Conservation (phyloP, 2,329 filamentous ascomycete species). For the Fusarium pininemorale region DNA sequence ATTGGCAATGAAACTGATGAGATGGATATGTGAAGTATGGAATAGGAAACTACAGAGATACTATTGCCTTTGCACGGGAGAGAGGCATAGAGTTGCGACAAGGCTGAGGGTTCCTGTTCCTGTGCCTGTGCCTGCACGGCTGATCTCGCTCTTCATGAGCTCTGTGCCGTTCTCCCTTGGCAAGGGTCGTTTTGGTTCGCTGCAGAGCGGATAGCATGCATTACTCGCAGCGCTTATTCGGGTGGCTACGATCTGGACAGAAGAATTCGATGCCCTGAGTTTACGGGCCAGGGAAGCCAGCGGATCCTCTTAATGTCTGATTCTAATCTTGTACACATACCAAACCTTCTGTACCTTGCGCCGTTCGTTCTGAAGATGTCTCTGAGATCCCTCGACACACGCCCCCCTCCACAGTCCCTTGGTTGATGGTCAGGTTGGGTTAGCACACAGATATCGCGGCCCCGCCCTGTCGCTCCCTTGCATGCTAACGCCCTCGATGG, state of each 20-base stretch:
- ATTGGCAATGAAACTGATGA: constrained; percentile 77
- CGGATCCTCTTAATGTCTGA: constrained; percentile 47
- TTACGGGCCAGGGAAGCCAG: constrained; percentile 28
- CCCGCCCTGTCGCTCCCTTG: constrained; percentile 49
- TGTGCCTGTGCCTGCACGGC: constrained; percentile 10
- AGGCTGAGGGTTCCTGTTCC: constrained; percentile 39
- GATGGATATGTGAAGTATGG: constrained; percentile 48
- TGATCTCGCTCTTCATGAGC: constrained; percentile 13
- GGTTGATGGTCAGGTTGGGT: constrained; percentile 34
- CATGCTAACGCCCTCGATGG: constrained; percentile 49
- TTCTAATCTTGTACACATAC: constrained; percentile 54
- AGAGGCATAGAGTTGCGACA: constrained; percentile 26
- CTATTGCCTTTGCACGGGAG: constrained; percentile 16
- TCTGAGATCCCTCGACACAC: constrained; percentile 33
- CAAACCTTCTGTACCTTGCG: constrained; percentile 40
- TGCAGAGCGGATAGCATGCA: constrained; percentile 28
- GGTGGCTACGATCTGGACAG: constrained; percentile 30
- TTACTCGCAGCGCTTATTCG: constrained; percentile 29
- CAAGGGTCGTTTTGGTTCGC: constrained; percentile 35
- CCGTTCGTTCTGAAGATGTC: constrained; percentile 35
- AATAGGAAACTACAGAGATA: constrained; percentile 29
- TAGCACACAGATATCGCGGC: constrained; percentile 38
- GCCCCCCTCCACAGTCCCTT: constrained; percentile 30
- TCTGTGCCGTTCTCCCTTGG: constrained; percentile 39
- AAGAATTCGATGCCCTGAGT: constrained; percentile 43